Evolutionary conservation across 768 basidiomycete species (phyloP).

Genomic region (Boletus tylopilopsis): DNA sequence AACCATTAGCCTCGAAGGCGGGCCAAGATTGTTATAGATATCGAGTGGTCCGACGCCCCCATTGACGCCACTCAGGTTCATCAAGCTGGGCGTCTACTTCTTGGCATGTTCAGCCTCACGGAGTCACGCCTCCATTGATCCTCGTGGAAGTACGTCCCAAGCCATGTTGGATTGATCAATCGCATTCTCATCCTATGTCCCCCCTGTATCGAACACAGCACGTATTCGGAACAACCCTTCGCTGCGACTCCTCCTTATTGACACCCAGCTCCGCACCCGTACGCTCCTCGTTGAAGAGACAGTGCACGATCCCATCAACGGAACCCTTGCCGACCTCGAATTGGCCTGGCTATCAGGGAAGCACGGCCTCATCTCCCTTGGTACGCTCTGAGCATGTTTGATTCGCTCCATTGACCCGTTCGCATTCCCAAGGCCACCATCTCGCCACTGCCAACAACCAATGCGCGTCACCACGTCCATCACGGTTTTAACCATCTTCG

Average conservation of each 20-base stretch:
- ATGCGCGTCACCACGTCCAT: conserved; percentile 12
- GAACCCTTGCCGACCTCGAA: conserved; percentile 22
- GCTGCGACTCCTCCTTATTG: conserved; percentile 16
- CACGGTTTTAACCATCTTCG: conserved; percentile 42
- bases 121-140: conserved; percentile 9
- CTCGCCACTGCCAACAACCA: neutral
- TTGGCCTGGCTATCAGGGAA: conserved; percentile 21
- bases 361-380: conserved; percentile 17
- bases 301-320: conserved; percentile 21
- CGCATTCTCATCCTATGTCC: neutral
- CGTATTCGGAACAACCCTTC: conserved; percentile 7
- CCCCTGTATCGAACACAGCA: conserved; percentile 1
- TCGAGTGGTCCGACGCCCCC: no score
- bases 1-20: no score
- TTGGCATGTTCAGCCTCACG: conserved; percentile 17
- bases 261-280: neutral
- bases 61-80: conserved; percentile 11
- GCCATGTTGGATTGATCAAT: neutral
- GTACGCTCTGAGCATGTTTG: conserved; percentile 37
- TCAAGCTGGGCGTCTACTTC: conserved; percentile 20
- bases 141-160: conserved; percentile 14
- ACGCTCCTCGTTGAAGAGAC: conserved; percentile 24
- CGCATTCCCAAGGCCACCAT: conserved; percentile 30
- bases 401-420: conserved; percentile 40
- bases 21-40: no score